Conservation (phyloP, 2,329 filamentous ascomycete genomes). For the Podosphaera fusca region DNA sequence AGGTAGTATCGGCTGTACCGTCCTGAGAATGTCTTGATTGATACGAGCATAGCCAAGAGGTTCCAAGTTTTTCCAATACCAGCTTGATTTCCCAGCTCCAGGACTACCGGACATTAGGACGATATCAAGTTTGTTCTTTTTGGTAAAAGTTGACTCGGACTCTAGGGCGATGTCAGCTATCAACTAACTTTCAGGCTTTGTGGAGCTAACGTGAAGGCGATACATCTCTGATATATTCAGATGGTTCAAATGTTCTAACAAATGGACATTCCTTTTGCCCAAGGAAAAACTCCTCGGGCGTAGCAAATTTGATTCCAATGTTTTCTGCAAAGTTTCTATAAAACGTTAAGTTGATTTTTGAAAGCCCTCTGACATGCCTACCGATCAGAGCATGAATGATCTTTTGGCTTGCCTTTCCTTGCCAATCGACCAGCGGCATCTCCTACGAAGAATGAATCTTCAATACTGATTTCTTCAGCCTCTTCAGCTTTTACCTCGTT, state of each 20-base stretch:
- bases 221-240: conserved; percentile 23
- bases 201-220: conserved; percentile 8
- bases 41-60: conserved; percentile 62
- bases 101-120: conserved; percentile 77
- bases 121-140: conserved; percentile 45
- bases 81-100: conserved; percentile 77
- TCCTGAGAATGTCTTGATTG: conserved; percentile 78
- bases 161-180: neutral
- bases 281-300: conserved; percentile 83
- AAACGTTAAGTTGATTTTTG: neutral
- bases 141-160: conserved; percentile 19
- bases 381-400: conserved; percentile 41
- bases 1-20: conserved; percentile 20
- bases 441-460: conserved; percentile 63
- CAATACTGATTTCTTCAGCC: conserved; percentile 38
- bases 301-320: conserved; percentile 54
- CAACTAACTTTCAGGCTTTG: neutral
- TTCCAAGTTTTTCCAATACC: conserved; percentile 57
- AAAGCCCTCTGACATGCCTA: conserved; percentile 1
- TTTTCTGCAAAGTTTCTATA: conserved; percentile 64
- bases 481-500: conserved; percentile 22
- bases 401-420: conserved; percentile 23
- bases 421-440: conserved; percentile 50
- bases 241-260: conserved; percentile 47
- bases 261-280: conserved; percentile 42